phyloP scores from a whole-genome alignment of 345 rosid genomes.

The Euphorbia peplus region DNA sequence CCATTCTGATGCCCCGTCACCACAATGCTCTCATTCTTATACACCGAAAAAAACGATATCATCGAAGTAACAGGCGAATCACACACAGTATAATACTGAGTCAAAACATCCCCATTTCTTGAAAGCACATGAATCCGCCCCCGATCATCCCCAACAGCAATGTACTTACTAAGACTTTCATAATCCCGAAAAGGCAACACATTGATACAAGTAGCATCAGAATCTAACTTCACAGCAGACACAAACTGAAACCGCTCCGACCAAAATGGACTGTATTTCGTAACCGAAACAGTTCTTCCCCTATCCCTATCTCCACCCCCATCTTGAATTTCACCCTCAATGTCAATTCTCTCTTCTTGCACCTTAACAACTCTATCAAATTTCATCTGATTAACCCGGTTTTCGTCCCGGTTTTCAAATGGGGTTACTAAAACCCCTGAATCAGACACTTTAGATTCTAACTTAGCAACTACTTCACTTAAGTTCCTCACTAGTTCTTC shows the following conservation, averaged over 20 bases:
- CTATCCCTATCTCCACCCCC: conserved; percentile 36
- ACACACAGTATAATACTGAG: conserved; percentile 48
- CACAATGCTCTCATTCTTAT: conserved; percentile 71
- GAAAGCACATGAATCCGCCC: conserved; percentile 69
- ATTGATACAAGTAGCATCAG: conserved; percentile 58
- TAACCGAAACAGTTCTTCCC: conserved; percentile 45
- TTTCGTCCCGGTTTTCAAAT: conserved; percentile 15
- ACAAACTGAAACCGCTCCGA: conserved; percentile 82
- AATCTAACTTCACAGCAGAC: conserved; percentile 77
- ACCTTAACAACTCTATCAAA: conserved; percentile 14
- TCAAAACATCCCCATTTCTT: conserved; percentile 77
- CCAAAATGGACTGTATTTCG: conserved; percentile 77
- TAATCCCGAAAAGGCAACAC: conserved; percentile 76
- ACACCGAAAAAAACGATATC: conserved; percentile 66
- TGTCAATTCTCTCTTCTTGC: conserved; percentile 22
- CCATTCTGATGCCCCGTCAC: conserved; percentile 82
- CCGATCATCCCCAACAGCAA: conserved; percentile 79
- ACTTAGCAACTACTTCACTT: conserved; percentile 56
- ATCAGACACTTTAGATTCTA: conserved; percentile 53
- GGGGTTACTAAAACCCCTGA: conserved; percentile 16
- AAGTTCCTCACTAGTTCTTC: conserved; percentile 74
- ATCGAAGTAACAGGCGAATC: conserved; percentile 69
- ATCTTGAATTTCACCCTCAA: conserved; percentile 3
- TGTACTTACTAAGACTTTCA: conserved; percentile 81
- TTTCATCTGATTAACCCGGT: conserved; percentile 17